phyloP scores from a whole-genome alignment of 306 rosid species.

The Prunus armeniaca region DNA sequence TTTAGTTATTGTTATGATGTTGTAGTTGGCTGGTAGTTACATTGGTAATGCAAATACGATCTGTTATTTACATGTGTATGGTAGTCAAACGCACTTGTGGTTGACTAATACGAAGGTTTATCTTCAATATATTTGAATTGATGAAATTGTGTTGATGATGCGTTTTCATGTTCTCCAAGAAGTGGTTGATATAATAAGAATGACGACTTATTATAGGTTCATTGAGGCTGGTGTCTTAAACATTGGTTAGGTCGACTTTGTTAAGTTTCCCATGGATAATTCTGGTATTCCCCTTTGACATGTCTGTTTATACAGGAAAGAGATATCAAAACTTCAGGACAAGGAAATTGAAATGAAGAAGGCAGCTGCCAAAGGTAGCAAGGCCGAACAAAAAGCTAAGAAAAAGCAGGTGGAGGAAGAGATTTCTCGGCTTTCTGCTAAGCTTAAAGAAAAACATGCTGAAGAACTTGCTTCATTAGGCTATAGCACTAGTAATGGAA shows the following conservation, averaged over 20 bases:
- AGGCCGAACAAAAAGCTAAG: constrained; percentile 89
- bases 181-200: background rate
- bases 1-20: background rate
- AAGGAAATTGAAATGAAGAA: constrained; percentile 78
- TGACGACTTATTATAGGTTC: background rate
- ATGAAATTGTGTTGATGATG: background rate
- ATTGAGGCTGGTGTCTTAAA: constrained; percentile 6
- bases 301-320: constrained; percentile 55
- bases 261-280: background rate
- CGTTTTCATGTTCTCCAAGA: background rate
- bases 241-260: background rate
- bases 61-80: background rate
- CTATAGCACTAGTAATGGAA: constrained; percentile 47
- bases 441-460: constrained; percentile 68
- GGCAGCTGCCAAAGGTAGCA: constrained; percentile 91
- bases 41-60: constrained; percentile 1
- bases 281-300: constrained; percentile 13
- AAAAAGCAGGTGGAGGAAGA: constrained; percentile 97
- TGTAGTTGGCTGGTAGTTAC: background rate
- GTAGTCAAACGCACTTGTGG: background rate
- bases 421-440: constrained; percentile 64
- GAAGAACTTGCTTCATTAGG: constrained; percentile 72
- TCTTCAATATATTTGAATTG: background rate
- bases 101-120: background rate
- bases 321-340: constrained; percentile 69